phyloP scores from a whole-genome alignment of 768 basidiomycete genomes.

The Macrolepiota albuminosa region DNA sequence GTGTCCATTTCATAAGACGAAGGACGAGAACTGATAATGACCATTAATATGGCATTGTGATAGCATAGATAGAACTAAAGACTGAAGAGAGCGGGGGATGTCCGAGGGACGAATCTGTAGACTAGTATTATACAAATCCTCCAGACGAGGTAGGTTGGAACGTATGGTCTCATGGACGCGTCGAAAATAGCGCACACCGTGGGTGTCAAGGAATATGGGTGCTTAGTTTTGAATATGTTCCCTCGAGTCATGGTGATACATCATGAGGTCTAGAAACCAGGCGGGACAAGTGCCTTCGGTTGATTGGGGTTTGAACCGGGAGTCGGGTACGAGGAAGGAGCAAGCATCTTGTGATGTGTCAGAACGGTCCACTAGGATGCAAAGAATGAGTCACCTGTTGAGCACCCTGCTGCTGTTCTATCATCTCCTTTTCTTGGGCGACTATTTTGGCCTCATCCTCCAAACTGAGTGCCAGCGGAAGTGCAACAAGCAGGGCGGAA shows the following conservation, averaged over 20 bases:
- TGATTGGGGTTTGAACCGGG: slow-evolving; percentile 28
- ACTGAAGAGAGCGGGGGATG: slow-evolving; percentile 3
- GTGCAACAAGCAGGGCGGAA: slow-evolving; percentile 86
- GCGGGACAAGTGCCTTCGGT: slow-evolving; percentile 70
- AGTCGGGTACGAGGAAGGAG: slow-evolving; percentile 56
- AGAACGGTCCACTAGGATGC: slow-evolving; percentile 10
- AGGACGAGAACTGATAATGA: background rate
- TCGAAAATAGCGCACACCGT: slow-evolving; percentile 17
- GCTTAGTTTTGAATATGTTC: slow-evolving; percentile 13
- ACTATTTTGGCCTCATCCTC: slow-evolving; percentile 97
- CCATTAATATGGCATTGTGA: slow-evolving; percentile 3
- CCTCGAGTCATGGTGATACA: slow-evolving; percentile 10
- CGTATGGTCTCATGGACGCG: slow-evolving; percentile 3
- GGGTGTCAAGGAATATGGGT: slow-evolving; percentile 15
- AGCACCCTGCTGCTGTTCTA: slow-evolving; percentile 89
- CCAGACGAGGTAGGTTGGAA: slow-evolving; percentile 4
- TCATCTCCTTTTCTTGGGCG: slow-evolving; percentile 90
- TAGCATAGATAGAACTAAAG: slow-evolving; percentile 13
- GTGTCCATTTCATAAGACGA: background rate
- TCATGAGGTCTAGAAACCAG: slow-evolving; percentile 62
- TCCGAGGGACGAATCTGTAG: slow-evolving; percentile 11
- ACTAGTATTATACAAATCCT: slow-evolving; percentile 15
- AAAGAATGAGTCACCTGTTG: slow-evolving; percentile 62
- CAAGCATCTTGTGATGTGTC: slow-evolving; percentile 57
- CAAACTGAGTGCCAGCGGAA: slow-evolving; percentile 87